phyloP scores from a whole-genome alignment of 2,329 filamentous ascomycete genomes.

The Talaromyces sp. region DNA sequence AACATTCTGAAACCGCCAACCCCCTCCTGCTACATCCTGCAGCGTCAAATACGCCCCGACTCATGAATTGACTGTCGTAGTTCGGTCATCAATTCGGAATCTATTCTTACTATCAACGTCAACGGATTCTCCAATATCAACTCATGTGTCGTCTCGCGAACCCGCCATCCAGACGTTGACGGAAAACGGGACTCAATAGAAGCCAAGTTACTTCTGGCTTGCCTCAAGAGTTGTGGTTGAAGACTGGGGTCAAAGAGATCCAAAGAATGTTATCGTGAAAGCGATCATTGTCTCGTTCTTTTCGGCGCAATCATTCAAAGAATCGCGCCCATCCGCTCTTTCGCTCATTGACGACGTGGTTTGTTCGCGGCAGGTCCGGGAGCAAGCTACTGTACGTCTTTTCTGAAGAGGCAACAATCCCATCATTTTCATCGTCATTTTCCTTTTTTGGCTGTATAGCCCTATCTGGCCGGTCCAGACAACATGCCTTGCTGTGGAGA shows the following conservation, averaged over 20 bases:
- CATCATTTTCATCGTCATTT: background rate
- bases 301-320: background rate
- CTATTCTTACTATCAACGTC: background rate
- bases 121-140: background rate
- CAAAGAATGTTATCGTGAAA: conserved; percentile 5
- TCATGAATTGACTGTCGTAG: background rate
- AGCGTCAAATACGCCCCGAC: background rate
- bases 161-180: background rate
- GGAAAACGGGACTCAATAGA: background rate
- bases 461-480: conserved; percentile 30
- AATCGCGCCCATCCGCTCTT: background rate
- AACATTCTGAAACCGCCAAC: conserved; percentile 17
- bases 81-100: background rate
- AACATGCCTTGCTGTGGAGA: conserved; percentile 65
- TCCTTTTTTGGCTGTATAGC: background rate
- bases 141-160: background rate
- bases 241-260: background rate
- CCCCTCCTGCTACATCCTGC: background rate
- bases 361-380: conserved; percentile 19
- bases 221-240: background rate
- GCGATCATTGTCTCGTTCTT: background rate
- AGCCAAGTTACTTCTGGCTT: background rate
- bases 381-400: conserved; percentile 14
- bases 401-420: background rate
- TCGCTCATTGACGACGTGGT: conserved; percentile 11